Evolutionary conservation across 371 early-diverging fungal species (phyloP), one percentile per base, ranked within the genome.

Genomic region (Batrachochytrium dendrobatidis): DNA sequence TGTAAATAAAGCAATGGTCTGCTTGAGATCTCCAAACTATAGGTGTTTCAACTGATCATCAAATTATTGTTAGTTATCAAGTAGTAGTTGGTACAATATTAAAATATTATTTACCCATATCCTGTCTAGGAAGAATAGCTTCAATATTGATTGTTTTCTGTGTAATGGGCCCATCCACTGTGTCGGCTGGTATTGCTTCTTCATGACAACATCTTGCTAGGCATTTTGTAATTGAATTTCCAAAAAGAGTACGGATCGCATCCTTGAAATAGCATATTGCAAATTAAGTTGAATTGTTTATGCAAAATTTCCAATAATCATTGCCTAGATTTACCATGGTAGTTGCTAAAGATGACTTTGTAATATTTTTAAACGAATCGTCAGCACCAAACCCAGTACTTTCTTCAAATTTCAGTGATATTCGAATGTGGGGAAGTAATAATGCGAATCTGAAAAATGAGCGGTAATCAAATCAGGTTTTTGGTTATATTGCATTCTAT

Each of bases 361-460:
- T 8, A 3, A 51, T 24, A 3, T 7, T 3, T 17, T 28, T 51
- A 12, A 32, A 28, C 4, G 51, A 3, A 6, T 51, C 51, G 24
- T 51, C 51, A 3, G 30, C 25, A 3, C 30, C 3, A 2, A 32
- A 24, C 7, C 51, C 25, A 24, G 3, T 3, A 12, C 3, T 51
- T 51, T 20, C 39, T 26, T 30, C 53, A 53, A 53, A 32, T 30
- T 64, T 56, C 29, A 66, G 43, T 15, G 68, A 53, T 25, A 79
- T 67, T 8, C 80, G 64, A 12, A 76, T 46, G 7, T 56, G 28
- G 1, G 76, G 76, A 50, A 65, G 60, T 5, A 65, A 32, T 2
- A 79, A 59, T 10, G 67, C 69, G 48, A 67, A 74, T 3, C 74
- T 50, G 72, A 67, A 2, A 75, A 34, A 66, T 64, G 35, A 68